Conservation (phyloP, 257 asterid species). For the Euphrasia confusa region DNA sequence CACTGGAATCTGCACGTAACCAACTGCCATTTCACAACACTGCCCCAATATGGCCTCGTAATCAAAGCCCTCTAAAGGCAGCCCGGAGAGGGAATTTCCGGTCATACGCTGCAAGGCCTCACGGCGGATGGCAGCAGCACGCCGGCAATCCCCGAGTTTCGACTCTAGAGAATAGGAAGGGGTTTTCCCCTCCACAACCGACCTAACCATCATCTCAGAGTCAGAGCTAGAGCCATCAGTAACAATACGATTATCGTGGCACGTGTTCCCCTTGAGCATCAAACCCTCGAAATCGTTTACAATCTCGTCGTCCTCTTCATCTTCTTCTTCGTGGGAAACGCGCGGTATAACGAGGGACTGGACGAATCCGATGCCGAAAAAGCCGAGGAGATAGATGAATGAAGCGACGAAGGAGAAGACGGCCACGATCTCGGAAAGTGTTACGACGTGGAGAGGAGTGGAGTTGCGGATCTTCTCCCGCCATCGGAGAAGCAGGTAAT, state of each 20-base stretch:
- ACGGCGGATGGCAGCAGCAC: constrained; percentile 40
- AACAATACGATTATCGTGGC: constrained; percentile 1
- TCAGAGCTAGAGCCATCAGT: not conserved
- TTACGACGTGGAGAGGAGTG: no score
- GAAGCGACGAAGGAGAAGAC: no score
- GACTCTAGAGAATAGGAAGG: constrained; percentile 38
- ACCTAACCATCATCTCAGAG: constrained; percentile 30
- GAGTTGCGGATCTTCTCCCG: no score
- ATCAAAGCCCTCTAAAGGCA: constrained; percentile 34
- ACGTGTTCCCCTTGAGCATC: constrained; percentile 29
- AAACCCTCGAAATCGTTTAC: not conserved
- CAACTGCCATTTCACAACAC: constrained; percentile 46
- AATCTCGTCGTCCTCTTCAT: constrained; percentile 17
- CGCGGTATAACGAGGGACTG: no score
- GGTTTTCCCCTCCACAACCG: constrained; percentile 33
- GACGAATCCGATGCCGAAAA: no score
- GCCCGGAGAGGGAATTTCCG: constrained; percentile 34
- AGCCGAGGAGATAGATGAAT: no score
- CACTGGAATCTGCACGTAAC: constrained; percentile 43
- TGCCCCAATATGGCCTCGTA: constrained; percentile 39
- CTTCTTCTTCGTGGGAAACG: constrained; percentile 22
- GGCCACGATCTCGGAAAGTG: no score
- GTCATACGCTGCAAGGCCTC: constrained; percentile 38
- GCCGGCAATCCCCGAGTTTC: constrained; percentile 33
- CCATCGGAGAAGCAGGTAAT: no score